Percentiles rank a stretch among this genome's conserved stretches.
phyloP scores from a whole-genome alignment of 108 stramenopile genomes.

The Bacterosira constricta region DNA sequence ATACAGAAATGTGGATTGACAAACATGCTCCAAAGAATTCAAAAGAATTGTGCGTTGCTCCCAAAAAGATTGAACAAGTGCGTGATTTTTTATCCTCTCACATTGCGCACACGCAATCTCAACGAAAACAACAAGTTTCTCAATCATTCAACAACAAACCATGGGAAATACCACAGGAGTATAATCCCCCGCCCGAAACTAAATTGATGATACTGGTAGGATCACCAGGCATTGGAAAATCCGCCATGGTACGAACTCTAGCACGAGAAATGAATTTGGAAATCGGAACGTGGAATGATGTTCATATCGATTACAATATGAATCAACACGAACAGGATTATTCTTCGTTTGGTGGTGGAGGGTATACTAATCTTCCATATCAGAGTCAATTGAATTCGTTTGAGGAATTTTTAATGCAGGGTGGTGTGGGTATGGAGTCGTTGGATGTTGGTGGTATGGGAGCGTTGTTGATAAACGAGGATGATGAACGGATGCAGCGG shows the following conservation, averaged over 20 bases:
- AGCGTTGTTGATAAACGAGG: neutral
- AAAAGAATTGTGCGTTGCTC: conserved; percentile 76
- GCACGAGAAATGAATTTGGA: conserved; percentile 60
- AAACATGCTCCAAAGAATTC: conserved; percentile 57
- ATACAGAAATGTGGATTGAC: conserved; percentile 63
- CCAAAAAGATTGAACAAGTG: conserved; percentile 82
- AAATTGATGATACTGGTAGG: conserved; percentile 80
- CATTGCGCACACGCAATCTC: neutral
- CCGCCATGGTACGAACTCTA: conserved; percentile 61
- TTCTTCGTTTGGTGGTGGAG: neutral
- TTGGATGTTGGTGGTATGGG: conserved; percentile 22
- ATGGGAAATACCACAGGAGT: too few species aligned
- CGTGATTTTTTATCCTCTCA: conserved; percentile 49
- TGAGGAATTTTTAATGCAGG: conserved; percentile 67
- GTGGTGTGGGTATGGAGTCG: conserved; percentile 62
- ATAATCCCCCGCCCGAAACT: neutral
- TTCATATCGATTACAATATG: conserved; percentile 36
- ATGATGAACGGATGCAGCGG: neutral
- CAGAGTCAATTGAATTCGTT: conserved; percentile 67
- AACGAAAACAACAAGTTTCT: too few species aligned
- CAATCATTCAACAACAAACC: too few species aligned
- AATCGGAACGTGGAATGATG: conserved; percentile 74
- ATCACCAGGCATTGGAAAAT: conserved; percentile 81
- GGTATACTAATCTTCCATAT: conserved; percentile 31
- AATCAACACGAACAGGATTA: neutral